Base-by-base conservation (phyloP, 352 stramenopile genomes). In the Globisporangium apiculatum region DNA sequence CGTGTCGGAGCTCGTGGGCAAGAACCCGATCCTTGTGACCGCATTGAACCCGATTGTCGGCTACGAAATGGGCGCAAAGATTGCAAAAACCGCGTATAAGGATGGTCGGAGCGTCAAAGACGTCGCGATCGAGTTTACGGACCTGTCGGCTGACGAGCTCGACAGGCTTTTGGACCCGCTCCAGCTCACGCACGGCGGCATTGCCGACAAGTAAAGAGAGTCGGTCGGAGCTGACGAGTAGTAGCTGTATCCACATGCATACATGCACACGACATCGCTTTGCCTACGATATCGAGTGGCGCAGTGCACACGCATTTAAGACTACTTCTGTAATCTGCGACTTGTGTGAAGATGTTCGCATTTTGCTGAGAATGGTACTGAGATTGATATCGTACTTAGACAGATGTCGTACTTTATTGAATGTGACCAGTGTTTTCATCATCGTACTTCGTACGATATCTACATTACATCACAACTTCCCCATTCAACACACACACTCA, bases 71-170 rank as follows among this genome's bases (percentile, higher is more conserved):
- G 75, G 69, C 14, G 72, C 72, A 43, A 76, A 80, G 65, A 79
- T 85, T 56, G 75, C 75, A 60, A 85, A 85, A 65, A 77, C 68
- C 11, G 67, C 75, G 40, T 79, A 85, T 63, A 80, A 79, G 51
- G 75, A 85, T 60, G 69, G 73, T 17, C 58, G 61, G 15, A 79
- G 62, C 46, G 69, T 86, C 46, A 76, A 77, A 49, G 72, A 86
- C 18, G 75, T 78, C 6, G 71, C 72, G 10, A 60, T 81, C 41
- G 65, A 77, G 56, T 69, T 66, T 52, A 76, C 67, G 31, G 53
- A 68, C 43, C 65, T 86, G 35, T 79, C 72, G 46, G 60, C 65
- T 36, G 63, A 74, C 2, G 72, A 86, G 46, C 70, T 83, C 37
- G 75, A 86, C 67, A 79, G 79, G 64, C 59, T 75, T 51, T 55